Percentiles rank a stretch among this genome's conserved stretches.
Conservation (phyloP, 352 stramenopile genomes). For the Globisporangium spiculum region DNA sequence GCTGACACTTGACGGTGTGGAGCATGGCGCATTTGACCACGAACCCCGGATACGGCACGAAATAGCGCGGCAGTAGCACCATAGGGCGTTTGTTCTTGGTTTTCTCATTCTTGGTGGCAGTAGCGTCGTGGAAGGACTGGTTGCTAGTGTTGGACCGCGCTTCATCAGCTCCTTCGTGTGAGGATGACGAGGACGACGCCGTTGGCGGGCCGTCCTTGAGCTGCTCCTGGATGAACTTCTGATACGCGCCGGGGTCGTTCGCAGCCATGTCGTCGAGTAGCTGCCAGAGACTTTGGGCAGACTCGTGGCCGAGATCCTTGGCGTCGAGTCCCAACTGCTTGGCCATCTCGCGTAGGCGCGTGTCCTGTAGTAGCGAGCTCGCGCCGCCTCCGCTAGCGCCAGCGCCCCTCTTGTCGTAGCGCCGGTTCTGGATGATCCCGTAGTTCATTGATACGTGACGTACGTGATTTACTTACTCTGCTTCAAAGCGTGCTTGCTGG, state of each 20-base stretch:
- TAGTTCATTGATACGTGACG: constrained; percentile 56
- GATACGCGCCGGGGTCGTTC: constrained; percentile 67
- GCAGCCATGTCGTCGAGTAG: constrained; percentile 71
- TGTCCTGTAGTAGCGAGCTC: constrained; percentile 47
- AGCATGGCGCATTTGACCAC: constrained; percentile 75
- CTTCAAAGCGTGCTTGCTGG: not conserved
- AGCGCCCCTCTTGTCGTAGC: constrained; percentile 29
- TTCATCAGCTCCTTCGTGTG: not conserved
- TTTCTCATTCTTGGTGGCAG: not conserved
- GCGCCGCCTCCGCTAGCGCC: constrained; percentile 14
- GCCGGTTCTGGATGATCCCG: constrained; percentile 81
- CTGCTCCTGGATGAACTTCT: constrained; percentile 82
- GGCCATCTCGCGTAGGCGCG: constrained; percentile 72
- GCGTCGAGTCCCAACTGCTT: constrained; percentile 80
- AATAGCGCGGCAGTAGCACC: constrained; percentile 34
- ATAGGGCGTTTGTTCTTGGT: constrained; percentile 5
- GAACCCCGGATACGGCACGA: constrained; percentile 66
- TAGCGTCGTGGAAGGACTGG: not conserved
- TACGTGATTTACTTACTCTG: not conserved
- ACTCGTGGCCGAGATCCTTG: constrained; percentile 63
- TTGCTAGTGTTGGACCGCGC: not conserved
- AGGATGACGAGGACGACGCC: not conserved
- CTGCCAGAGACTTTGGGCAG: constrained; percentile 67
- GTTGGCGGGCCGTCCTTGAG: constrained; percentile 57
- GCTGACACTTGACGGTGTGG: constrained; percentile 54